A percentile compares a stretch with the other conserved stretches of the same genome.
phyloP scores from a whole-genome alignment of 129 eudicot species.

The Escallonia herrerae region DNA sequence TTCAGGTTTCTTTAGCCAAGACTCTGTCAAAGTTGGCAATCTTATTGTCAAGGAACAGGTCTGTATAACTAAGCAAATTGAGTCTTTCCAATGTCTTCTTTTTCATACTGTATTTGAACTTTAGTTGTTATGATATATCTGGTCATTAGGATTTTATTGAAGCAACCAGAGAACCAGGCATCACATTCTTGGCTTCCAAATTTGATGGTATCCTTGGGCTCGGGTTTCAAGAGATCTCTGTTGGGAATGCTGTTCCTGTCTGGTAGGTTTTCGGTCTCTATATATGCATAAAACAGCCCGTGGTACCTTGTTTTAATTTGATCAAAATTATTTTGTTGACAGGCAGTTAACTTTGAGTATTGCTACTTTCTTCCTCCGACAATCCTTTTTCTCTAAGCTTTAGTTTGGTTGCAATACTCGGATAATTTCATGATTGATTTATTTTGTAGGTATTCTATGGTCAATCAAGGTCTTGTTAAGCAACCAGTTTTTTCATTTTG shows the following conservation, averaged over 20 bases:
- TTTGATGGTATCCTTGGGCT: conserved; percentile 96
- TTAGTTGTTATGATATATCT: conserved; percentile 12
- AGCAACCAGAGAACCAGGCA: conserved; percentile 83
- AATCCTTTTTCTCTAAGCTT: no score
- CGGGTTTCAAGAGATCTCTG: conserved; percentile 85
- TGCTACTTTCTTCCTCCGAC: neutral
- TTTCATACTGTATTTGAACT: neutral
- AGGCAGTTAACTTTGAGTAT: neutral
- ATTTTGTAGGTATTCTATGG: conserved; percentile 78
- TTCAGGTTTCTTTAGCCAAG: conserved; percentile 83
- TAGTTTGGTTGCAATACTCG: neutral
- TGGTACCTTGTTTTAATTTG: neutral
- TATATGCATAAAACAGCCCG: neutral
- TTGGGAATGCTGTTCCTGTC: conserved; percentile 81
- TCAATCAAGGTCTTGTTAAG: conserved; percentile 80
- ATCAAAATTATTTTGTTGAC: neutral
- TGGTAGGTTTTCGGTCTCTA: conserved; percentile 36
- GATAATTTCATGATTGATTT: neutral
- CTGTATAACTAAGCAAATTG: conserved; percentile 1
- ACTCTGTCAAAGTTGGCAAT: conserved; percentile 55
- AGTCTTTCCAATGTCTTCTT: neutral
- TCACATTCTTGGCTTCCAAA: conserved; percentile 92
- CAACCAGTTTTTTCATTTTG: conserved; percentile 94
- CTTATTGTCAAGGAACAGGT: conserved; percentile 83
- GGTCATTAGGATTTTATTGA: conserved; percentile 70